Percentiles rank a stretch among this genome's conserved stretches.
Evolutionary conservation across 2,329 filamentous ascomycete species (phyloP).

Genomic region (Pseudogymnoascus verrucosus): DNA sequence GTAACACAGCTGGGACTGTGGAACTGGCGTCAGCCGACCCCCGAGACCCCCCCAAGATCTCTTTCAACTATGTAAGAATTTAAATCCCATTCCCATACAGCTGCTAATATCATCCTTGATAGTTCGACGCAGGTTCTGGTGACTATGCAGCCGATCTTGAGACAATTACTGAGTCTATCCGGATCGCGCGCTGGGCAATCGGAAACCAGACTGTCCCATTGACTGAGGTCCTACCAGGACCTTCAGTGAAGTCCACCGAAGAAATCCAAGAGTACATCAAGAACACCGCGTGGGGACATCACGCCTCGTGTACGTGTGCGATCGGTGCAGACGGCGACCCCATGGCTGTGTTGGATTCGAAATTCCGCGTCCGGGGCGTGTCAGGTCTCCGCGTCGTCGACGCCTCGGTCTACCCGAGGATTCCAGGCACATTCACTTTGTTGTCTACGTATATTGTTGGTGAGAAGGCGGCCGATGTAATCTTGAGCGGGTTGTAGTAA

Average conservation of each 20-base stretch:
- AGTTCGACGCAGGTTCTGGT: slow-evolving; percentile 38
- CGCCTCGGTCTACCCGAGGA: slow-evolving; percentile 47
- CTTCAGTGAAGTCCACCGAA: slow-evolving; percentile 32
- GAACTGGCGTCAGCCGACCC: slow-evolving; percentile 53
- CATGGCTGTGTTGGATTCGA: slow-evolving; percentile 45
- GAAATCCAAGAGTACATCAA: slow-evolving; percentile 40
- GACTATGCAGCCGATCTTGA: slow-evolving; percentile 13
- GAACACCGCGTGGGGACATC: slow-evolving; percentile 48
- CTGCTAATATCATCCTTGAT: neutral
- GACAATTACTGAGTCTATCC: slow-evolving; percentile 16
- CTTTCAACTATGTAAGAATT: slow-evolving; percentile 43
- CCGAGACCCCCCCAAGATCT: slow-evolving; percentile 53
- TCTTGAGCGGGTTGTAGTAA: neutral
- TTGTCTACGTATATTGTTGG: slow-evolving; percentile 46
- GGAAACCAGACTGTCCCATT: slow-evolving; percentile 34
- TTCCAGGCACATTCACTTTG: slow-evolving; percentile 42
- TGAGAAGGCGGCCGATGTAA: slow-evolving; percentile 44
- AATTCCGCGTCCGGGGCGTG: slow-evolving; percentile 49
- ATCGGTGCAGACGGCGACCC: slow-evolving; percentile 35
- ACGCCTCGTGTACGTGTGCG: slow-evolving; percentile 46
- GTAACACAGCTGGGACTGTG: slow-evolving; percentile 55
- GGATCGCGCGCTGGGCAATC: slow-evolving; percentile 28
- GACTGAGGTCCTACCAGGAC: slow-evolving; percentile 35
- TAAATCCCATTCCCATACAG: neutral
- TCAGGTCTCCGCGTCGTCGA: slow-evolving; percentile 52